Conservation (phyloP, 306 rosid genomes). For the Cicer cuneatum region DNA sequence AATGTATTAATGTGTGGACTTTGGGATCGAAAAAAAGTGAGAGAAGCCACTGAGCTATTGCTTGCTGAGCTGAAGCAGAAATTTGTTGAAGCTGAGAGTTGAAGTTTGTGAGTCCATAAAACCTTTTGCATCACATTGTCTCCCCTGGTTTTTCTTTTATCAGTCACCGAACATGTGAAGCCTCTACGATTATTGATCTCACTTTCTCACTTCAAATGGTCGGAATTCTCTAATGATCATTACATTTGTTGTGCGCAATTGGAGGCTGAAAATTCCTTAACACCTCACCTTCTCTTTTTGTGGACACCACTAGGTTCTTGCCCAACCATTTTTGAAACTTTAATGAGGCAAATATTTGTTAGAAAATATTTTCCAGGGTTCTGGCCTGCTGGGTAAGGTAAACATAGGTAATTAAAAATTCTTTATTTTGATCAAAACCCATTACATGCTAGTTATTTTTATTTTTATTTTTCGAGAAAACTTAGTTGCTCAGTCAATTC, state of each 20-base stretch:
- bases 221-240: conserved; percentile 25
- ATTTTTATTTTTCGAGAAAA: conserved; percentile 6
- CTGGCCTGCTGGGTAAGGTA: conserved; percentile 30
- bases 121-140: conserved; percentile 19
- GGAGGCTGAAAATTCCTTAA: not conserved
- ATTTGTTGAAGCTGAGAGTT: conserved; percentile 49
- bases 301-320: conserved; percentile 14
- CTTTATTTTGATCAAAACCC: conserved; percentile 20
- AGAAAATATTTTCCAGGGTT: conserved; percentile 16
- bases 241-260: conserved; percentile 3
- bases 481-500: not conserved
- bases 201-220: not conserved
- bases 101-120: conserved; percentile 30
- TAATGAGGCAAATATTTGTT: conserved; percentile 14
- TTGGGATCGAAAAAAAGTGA: conserved; percentile 71
- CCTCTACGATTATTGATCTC: conserved; percentile 25
- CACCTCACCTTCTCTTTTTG: conserved; percentile 11
- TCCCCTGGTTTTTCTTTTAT: not conserved
- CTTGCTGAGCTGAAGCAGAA: conserved; percentile 56
- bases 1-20: conserved; percentile 61
- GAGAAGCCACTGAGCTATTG: conserved; percentile 69
- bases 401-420: conserved; percentile 28
- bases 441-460: conserved; percentile 3
- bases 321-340: not conserved
- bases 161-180: conserved; percentile 2